phyloP scores from a whole-genome alignment of 495 filamentous ascomycete genomes.

The Neohortaea acidophila region DNA sequence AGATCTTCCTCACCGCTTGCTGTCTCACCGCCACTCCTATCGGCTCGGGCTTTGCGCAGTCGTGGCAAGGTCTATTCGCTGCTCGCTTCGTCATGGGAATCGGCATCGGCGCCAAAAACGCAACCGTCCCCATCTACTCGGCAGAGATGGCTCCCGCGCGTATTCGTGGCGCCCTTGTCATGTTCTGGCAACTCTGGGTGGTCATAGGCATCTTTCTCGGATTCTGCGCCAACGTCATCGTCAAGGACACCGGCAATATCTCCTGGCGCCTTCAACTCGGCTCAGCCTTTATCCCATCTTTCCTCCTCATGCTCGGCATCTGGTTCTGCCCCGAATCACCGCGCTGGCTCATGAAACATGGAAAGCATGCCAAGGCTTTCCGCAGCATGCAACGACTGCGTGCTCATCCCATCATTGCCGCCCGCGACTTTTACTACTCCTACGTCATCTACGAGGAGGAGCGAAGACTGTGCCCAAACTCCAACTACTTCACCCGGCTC shows the following conservation, averaged over 20 bases:
- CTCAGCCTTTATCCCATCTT: conserved; percentile 31
- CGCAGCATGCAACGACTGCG: conserved; percentile 33
- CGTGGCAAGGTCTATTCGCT: conserved; percentile 39
- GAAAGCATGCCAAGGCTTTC: conserved; percentile 25
- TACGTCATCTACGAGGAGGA: conserved; percentile 17
- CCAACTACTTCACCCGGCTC: conserved; percentile 40
- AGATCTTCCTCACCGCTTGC: conserved; percentile 37
- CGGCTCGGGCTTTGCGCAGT: conserved; percentile 35
- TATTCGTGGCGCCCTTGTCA: conserved; percentile 45
- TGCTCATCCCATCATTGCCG: conserved; percentile 33
- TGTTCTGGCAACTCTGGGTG: conserved; percentile 44
- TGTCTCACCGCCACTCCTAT: conserved; percentile 34
- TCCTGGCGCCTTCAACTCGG: conserved; percentile 31
- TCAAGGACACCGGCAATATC: conserved; percentile 18
- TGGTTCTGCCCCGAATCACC: conserved; percentile 25
- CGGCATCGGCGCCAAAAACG: conserved; percentile 45
- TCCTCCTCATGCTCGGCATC: conserved; percentile 19
- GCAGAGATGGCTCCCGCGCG: conserved; percentile 42
- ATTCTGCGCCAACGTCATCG: conserved; percentile 27
- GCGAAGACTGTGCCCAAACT: conserved; percentile 7
- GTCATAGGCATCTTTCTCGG: conserved; percentile 24
- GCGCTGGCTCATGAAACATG: conserved; percentile 12
- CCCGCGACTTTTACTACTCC: conserved; percentile 39
- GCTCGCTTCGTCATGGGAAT: conserved; percentile 46
- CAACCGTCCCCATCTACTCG: conserved; percentile 43